Evolutionary conservation across 345 rosid genomes (phyloP).

Genomic region (Diplotaxis tenuifolia): DNA sequence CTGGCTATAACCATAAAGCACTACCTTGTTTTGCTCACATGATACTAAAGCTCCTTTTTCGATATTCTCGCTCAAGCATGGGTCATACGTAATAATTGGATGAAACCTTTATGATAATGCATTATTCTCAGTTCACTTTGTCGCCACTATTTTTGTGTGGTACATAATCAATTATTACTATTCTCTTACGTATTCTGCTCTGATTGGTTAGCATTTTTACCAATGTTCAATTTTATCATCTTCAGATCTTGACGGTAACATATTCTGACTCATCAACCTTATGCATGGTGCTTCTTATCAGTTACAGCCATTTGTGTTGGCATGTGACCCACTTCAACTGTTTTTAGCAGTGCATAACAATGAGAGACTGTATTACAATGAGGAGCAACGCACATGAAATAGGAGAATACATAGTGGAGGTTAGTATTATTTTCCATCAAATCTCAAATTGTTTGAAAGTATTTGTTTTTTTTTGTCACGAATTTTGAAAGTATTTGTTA

Average conservation of each 20-base stretch:
- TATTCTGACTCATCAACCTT: slow-evolving; percentile 26
- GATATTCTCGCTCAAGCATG: neutral
- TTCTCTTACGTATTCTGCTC: neutral
- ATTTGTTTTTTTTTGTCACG: no score
- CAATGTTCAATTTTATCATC: slow-evolving; percentile 1
- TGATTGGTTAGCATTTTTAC: slow-evolving; percentile 14
- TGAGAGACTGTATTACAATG: slow-evolving; percentile 8
- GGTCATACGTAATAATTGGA: neutral
- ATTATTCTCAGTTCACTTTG: slow-evolving; percentile 7
- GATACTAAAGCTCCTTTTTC: neutral
- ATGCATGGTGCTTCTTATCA: slow-evolving; percentile 18
- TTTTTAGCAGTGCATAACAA: slow-evolving; percentile 20
- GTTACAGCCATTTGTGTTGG: slow-evolving; percentile 10
- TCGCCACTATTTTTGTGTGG: slow-evolving; percentile 5
- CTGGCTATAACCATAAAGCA: neutral
- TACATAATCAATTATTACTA: neutral
- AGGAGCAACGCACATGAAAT: slow-evolving; percentile 23
- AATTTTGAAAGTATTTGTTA: slow-evolving; percentile 11
- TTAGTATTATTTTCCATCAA: slow-evolving; percentile 23
- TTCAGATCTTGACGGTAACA: slow-evolving; percentile 27
- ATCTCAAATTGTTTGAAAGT: slow-evolving; percentile 10
- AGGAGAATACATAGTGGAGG: slow-evolving; percentile 23
- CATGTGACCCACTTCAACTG: slow-evolving; percentile 23
- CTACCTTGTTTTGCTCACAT: neutral
- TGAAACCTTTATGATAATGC: slow-evolving; percentile 5